These are phyloP conservation scores for Capronia americana DNA, from an alignment of 2,329 filamentous ascomycete species.

Conservation along the genomic window DNA sequence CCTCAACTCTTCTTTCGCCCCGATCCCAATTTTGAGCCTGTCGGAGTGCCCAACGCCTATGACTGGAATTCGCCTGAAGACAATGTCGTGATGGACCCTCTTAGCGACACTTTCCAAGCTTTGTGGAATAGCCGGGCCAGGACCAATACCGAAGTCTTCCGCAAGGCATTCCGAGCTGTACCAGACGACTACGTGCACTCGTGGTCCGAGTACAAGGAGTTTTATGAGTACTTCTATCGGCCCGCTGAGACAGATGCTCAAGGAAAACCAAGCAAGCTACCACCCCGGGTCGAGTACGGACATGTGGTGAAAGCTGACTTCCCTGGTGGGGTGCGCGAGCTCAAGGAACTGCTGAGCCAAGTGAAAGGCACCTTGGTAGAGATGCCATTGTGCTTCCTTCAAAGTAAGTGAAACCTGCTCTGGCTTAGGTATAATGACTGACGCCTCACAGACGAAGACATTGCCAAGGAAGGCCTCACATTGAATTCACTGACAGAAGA, in stretches of 20 bases:
- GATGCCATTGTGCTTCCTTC: slow-evolving; percentile 87
- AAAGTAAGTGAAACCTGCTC: slow-evolving; percentile 34
- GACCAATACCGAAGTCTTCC: slow-evolving; percentile 66
- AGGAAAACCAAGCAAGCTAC: slow-evolving; percentile 52
- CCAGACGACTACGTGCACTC: slow-evolving; percentile 64
- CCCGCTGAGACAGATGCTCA: slow-evolving; percentile 51
- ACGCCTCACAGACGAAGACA: slow-evolving; percentile 72
- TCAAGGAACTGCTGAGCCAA: slow-evolving; percentile 72
- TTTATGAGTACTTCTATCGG: slow-evolving; percentile 67
- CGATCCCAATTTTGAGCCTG: slow-evolving; percentile 63
- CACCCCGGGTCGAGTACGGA: slow-evolving; percentile 76
- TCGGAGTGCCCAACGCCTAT: slow-evolving; percentile 62
- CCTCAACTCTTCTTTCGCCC: slow-evolving; percentile 71
- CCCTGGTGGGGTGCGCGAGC: slow-evolving; percentile 68
- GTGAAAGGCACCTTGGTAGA: slow-evolving; percentile 78
- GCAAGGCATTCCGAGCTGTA: slow-evolving; percentile 67
- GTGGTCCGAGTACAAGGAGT: slow-evolving; percentile 69
- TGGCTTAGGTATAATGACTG: slow-evolving; percentile 7
- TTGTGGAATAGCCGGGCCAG: slow-evolving; percentile 65
- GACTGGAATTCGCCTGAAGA: slow-evolving; percentile 60
- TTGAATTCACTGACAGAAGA: slow-evolving; percentile 75
- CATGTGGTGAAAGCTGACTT: slow-evolving; percentile 86
- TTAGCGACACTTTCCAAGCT: slow-evolving; percentile 61
- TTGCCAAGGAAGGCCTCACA: slow-evolving; percentile 79
- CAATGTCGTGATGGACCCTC: slow-evolving; percentile 62